phyloP scores from a whole-genome alignment of 495 filamentous ascomycete genomes.

The Tuber aestivum region DNA sequence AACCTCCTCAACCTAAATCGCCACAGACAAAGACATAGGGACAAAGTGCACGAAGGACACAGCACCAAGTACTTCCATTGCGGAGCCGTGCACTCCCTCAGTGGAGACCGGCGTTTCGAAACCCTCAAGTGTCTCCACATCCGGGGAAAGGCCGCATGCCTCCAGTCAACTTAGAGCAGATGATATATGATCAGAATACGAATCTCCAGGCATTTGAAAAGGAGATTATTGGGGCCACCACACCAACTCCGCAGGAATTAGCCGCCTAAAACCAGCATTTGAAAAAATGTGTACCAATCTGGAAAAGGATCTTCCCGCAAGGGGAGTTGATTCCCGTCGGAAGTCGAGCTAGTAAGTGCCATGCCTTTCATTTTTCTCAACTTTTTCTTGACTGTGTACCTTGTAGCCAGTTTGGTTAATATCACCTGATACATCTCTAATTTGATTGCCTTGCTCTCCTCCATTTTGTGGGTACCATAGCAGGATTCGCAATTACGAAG shows the following conservation, averaged over 20 bases:
- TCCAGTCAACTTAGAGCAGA: conserved; percentile 17
- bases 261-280: conserved; percentile 29
- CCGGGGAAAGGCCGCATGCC: neutral
- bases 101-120: neutral
- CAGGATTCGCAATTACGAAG: conserved; percentile 40
- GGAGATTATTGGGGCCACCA: conserved; percentile 24
- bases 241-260: conserved; percentile 25
- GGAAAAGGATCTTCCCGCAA: conserved; percentile 28
- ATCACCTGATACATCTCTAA: conserved; percentile 24
- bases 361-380: neutral
- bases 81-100: conserved; percentile 12
- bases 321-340: conserved; percentile 39
- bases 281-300: conserved; percentile 29
- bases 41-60: conserved; percentile 27
- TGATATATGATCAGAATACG: conserved; percentile 26
- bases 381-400: conserved; percentile 9
- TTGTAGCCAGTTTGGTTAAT: neutral
- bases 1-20: conserved; percentile 7
- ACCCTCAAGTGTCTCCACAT: neutral
- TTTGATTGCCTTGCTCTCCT: conserved; percentile 21
- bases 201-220: conserved; percentile 31
- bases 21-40: conserved; percentile 11
- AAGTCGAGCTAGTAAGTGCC: conserved; percentile 41
- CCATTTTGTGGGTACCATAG: conserved; percentile 35
- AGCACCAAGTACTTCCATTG: conserved; percentile 27